Base-by-base conservation (phyloP, 345 rosid species). In the Euclidium syriacum region DNA sequence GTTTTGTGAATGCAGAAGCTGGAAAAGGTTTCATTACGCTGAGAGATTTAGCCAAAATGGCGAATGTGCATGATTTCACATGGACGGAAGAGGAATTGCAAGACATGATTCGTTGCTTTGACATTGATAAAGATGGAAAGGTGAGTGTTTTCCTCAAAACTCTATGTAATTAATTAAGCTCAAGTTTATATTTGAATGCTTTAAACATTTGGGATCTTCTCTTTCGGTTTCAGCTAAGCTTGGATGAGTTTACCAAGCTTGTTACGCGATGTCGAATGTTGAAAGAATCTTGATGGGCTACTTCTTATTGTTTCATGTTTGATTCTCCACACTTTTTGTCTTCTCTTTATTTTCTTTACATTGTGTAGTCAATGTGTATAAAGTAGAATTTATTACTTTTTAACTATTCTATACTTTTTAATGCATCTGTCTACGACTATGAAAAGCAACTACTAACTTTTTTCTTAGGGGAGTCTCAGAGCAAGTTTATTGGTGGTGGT, bases 91-190 rank as follows among this genome's bases (percentile, higher is more conserved):
- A 61, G 55, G 96, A 91, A 73, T 72, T 86, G 62, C 71, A 75
- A 40, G 83, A 80, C 79, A 91, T 91, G 98, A 78, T 91, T 62
- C 73, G 47, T 61, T 85, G 68, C 79, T 91, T 88, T 73, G 96
- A 91, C 64, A 33, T 67, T 3, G 76, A 86, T 50, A 67, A 80
- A 12, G 89, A 82, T 74, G 84, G 85, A 55, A 86, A 85, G 96
- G 92, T 91, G 25, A n/a, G n/a, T n/a, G n/a, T n/a, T n/a, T n/a
- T n/a, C 27, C 18, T 18, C 22, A 20, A 23, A 20, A 20, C 17
- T 44, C 22, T 10, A 18, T 8, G n/a, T n/a, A n/a, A n/a, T n/a
- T n/a, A n/a, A 14, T 1, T 5, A 22, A 26, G 10, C 12, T n/a
- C 2, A 1, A 18, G 26, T 11, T 22, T 48, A 14, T 2, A 18